Evolutionary conservation across 345 rosid genomes (phyloP).

Genomic region (Rhizophora mangle): DNA sequence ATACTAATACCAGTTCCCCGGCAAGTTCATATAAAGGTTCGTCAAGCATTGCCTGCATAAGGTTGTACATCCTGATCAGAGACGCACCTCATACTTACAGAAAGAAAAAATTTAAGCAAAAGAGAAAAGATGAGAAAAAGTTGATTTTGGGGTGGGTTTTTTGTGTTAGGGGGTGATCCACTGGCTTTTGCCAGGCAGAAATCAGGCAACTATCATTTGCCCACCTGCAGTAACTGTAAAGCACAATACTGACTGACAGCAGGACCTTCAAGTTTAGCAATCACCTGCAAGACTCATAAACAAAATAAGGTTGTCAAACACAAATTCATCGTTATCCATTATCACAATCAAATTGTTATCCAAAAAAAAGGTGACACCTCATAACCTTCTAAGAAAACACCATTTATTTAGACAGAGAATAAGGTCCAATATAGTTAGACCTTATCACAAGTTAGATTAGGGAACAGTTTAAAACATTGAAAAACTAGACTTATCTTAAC

Average conservation of each 20-base stretch:
- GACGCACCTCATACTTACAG: conserved; percentile 1
- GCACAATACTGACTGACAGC: conserved; percentile 98
- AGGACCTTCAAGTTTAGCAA: conserved; percentile 96
- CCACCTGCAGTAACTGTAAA: conserved; percentile 83
- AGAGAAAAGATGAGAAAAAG: background rate
- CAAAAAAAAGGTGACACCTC: background rate
- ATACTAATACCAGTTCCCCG: conserved; percentile 92
- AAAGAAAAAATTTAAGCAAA: background rate
- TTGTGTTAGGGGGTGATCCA: too few species aligned
- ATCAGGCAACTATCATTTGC: conserved; percentile 5
- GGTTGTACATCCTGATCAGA: conserved; percentile 17
- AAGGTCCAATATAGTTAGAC: too few species aligned
- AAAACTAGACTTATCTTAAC: background rate
- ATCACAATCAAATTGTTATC: background rate
- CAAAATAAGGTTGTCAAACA: background rate
- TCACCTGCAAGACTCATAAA: conserved; percentile 52
- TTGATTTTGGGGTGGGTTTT: background rate
- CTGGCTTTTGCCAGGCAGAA: too few species aligned
- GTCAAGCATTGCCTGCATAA: conserved; percentile 86
- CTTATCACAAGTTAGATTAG: too few species aligned
- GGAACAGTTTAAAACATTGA: too few species aligned
- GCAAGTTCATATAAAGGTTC: conserved; percentile 97
- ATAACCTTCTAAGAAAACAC: background rate
- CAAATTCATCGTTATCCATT: background rate
- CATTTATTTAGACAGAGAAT: background rate